phyloP scores from a whole-genome alignment of 257 asterid genomes.

The Nicotiana otophora region DNA sequence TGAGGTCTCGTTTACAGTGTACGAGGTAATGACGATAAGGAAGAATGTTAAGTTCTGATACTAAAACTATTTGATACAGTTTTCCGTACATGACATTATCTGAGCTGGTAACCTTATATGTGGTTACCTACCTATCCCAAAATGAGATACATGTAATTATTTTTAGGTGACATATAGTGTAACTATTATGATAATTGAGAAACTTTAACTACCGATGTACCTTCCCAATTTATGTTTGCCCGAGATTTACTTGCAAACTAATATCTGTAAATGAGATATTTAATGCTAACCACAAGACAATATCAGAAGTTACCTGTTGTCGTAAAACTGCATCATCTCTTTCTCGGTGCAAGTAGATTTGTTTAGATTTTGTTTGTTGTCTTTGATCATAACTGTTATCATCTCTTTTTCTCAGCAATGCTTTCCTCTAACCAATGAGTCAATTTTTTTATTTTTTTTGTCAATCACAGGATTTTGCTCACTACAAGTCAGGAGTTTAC shows the following conservation, averaged over 20 bases:
- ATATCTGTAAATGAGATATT: no score
- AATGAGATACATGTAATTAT: no score
- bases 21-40: slow-evolving; percentile 47
- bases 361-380: neutral
- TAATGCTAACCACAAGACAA: no score
- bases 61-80: neutral
- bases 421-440: neutral
- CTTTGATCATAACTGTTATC: neutral
- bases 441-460: neutral
- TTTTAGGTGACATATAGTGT: no score
- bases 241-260: neutral
- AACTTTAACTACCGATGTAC: neutral
- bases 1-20: slow-evolving; percentile 87
- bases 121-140: no score
- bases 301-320: neutral
- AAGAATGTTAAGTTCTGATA: neutral
- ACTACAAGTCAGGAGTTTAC: slow-evolving; percentile 89
- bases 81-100: neutral
- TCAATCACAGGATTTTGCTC: slow-evolving; percentile 75
- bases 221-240: neutral
- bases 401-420: neutral
- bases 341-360: no score
- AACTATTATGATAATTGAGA: neutral
- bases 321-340: no score
- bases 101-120: neutral